Base-by-base conservation (phyloP, 2,329 filamentous ascomycete species). In the Cytospora piceicola region DNA sequence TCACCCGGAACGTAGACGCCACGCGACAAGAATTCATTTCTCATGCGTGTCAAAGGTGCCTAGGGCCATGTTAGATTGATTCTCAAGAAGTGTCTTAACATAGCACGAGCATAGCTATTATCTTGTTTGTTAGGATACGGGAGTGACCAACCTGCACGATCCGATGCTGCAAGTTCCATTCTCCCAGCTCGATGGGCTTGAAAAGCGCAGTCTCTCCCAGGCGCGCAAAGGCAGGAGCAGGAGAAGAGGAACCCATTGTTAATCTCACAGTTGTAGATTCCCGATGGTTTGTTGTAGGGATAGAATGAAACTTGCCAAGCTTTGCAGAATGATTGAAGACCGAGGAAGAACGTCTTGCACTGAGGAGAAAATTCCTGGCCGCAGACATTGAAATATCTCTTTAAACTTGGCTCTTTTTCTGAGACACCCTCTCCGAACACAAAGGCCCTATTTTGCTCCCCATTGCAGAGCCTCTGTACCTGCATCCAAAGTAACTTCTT, bases 61-160 rank as follows among this genome's bases (percentile, higher is more conserved):
- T 73, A 6, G 15, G 11, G 20, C 27, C 11, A 42, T 17, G 39
- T 65, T 6, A 63, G 39, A 30, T 11, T n/a, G 0, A 22, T 7
- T 2, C 14, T 9, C 2, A 20, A 4, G 4, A 20, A 14, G 7
- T 4, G 34, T 27, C 3, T 15, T 1, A 0, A 7, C 22, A 7
- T 11, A 17, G 15, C 15, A 4, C 8, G n/a, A 32, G 24, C 11
- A 3, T n/a, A 12, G 9, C 2, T 2, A 20, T 15, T 42, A 3
- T 42, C 39, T 20, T 20, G 3, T 42, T 42, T 4, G n/a, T n/a
- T n/a, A n/a, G n/a, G n/a, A n/a, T n/a, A n/a, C n/a, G n/a, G n/a
- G n/a, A n/a, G n/a, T n/a, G n/a, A n/a, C n/a, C n/a, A 57, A 74
- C 76, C 72, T 77, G 75, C 12, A 77, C 73, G 29, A 79, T 72